Evolutionary conservation across 306 rosid genomes (phyloP).

Genomic region (Cicer cuneatum): DNA sequence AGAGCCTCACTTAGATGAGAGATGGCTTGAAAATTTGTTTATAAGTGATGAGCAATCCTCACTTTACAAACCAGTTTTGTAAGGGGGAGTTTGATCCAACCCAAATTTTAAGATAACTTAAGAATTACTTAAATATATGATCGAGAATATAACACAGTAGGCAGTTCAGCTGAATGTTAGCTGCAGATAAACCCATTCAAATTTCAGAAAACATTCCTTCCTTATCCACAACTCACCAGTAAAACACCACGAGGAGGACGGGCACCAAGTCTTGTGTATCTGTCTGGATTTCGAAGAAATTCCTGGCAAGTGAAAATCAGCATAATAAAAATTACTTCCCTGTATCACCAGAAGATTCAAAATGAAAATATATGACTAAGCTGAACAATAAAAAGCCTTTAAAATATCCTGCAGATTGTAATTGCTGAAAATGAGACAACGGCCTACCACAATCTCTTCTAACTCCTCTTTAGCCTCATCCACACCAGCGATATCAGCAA

Average conservation of each 20-base stretch:
- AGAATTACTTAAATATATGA: slow-evolving; percentile 24
- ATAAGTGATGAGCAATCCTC: no score
- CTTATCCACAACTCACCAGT: slow-evolving; percentile 64
- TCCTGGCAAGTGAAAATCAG: slow-evolving; percentile 68
- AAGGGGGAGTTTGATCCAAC: no score
- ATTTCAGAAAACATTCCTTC: slow-evolving; percentile 37
- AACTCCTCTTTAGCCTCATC: slow-evolving; percentile 99
- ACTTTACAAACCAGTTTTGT: no score
- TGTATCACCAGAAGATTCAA: slow-evolving; percentile 35
- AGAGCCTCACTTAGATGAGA: no score
- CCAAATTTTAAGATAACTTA: not conserved
- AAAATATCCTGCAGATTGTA: slow-evolving; percentile 36
- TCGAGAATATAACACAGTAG: slow-evolving; percentile 19
- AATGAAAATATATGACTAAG: slow-evolving; percentile 20
- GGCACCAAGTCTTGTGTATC: slow-evolving; percentile 83
- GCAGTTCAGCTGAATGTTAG: slow-evolving; percentile 4
- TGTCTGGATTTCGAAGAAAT: slow-evolving; percentile 94
- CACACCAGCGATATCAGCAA: slow-evolving; percentile 96
- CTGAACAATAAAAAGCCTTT: slow-evolving; percentile 30
- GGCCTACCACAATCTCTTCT: slow-evolving; percentile 94
- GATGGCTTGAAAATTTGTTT: no score
- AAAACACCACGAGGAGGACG: slow-evolving; percentile 99
- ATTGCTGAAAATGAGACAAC: slow-evolving; percentile 32
- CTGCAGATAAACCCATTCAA: slow-evolving; percentile 5
- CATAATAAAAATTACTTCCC: slow-evolving; percentile 32